A percentile compares a stretch with the other conserved stretches of the same genome.
phyloP scores from a whole-genome alignment of 768 basidiomycete genomes.

The Flagelloscypha sp. region DNA sequence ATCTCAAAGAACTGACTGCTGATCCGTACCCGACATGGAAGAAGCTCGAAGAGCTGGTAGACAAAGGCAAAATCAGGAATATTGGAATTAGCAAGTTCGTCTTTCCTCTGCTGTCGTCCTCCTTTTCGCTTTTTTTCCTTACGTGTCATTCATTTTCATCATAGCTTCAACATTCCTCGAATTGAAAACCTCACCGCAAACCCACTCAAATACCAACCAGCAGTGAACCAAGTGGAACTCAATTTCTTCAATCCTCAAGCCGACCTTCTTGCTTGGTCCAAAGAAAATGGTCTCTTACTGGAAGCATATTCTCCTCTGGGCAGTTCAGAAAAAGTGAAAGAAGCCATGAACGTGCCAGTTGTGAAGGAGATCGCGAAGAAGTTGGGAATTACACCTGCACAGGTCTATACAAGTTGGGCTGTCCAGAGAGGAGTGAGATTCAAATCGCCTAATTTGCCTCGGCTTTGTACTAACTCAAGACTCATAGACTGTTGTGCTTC shows the following conservation, averaged over 20 bases:
- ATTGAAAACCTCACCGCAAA: conserved; percentile 57
- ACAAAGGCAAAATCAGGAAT: conserved; percentile 67
- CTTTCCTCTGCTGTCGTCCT: not conserved
- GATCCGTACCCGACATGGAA: conserved; percentile 76
- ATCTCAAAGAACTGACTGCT: conserved; percentile 52
- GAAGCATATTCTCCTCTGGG: conserved; percentile 77
- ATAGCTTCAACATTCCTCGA: conserved; percentile 57
- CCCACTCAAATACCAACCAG: conserved; percentile 50
- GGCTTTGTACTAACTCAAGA: not conserved
- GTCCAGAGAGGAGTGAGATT: conserved; percentile 61
- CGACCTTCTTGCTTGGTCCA: conserved; percentile 69
- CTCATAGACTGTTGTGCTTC: conserved; percentile 55
- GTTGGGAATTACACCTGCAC: conserved; percentile 65
- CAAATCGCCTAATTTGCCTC: not conserved
- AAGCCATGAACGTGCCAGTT: conserved; percentile 51
- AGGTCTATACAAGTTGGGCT: conserved; percentile 70
- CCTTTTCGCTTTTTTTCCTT: not conserved
- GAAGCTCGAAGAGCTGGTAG: conserved; percentile 70
- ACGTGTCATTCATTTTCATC: conserved; percentile 4
- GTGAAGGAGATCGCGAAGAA: conserved; percentile 51
- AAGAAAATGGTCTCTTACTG: conserved; percentile 53
- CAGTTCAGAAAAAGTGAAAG: conserved; percentile 47
- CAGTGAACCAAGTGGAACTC: conserved; percentile 75
- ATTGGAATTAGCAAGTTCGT: conserved; percentile 80
- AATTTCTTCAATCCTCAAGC: conserved; percentile 74